phyloP scores from a whole-genome alignment of 305 asterid genomes.

The Fraxinus platypoda region DNA sequence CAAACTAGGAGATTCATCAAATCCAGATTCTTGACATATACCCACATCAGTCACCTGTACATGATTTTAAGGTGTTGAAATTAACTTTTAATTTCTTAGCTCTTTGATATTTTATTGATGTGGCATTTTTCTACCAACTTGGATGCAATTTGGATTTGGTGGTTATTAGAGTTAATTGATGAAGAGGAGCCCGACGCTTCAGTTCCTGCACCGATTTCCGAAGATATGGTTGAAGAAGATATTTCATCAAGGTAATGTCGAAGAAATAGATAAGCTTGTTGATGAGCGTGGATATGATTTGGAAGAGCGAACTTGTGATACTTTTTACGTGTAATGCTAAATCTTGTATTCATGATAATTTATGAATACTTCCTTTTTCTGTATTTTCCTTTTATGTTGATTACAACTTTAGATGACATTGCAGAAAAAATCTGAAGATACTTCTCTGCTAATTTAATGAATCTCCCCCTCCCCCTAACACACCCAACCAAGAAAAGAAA shows the following conservation, averaged over 20 bases:
- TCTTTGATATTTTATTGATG: constrained; percentile 8
- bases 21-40: constrained; percentile 61
- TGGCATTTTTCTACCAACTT: constrained; percentile 4
- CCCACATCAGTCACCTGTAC: neutral
- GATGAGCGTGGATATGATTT: constrained; percentile 15
- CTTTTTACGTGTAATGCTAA: neutral
- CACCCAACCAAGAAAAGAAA: neutral
- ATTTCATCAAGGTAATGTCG: constrained; percentile 68
- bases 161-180: constrained; percentile 50
- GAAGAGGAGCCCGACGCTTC: constrained; percentile 74
- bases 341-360: neutral
- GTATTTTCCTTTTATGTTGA: neutral
- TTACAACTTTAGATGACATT: neutral
- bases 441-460: neutral
- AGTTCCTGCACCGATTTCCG: constrained; percentile 56
- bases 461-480: neutral
- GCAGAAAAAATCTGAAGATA: neutral
- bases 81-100: constrained; percentile 7
- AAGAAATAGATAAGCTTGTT: neutral
- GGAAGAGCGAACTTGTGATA: neutral
- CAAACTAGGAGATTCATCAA: neutral
- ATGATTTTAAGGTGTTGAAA: constrained; percentile 9
- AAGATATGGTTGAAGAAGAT: constrained; percentile 66
- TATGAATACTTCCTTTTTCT: neutral
- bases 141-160: constrained; percentile 23